Base-by-base conservation (phyloP, 2,329 filamentous ascomycete genomes). In the Neocucurbitaria cava region DNA sequence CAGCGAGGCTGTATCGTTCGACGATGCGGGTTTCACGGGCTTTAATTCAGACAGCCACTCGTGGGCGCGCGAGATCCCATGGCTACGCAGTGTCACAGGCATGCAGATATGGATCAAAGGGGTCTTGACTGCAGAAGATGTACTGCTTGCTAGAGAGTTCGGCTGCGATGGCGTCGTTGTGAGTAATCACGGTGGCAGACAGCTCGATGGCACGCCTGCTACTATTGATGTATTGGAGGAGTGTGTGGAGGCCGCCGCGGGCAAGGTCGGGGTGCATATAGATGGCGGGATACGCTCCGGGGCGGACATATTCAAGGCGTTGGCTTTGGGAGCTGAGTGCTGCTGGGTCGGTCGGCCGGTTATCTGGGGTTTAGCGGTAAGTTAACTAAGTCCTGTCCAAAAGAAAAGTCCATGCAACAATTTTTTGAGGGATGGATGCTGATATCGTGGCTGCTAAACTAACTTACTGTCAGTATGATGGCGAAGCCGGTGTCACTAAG, bases 61-160 rank as follows among this genome's bases (percentile, higher is more conserved):
- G 18, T 61, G 55, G 58, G 48, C 10, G 1, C n/a, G 28, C 4
- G 46, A 52, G 30, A 49, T 61, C 11, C 50, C 54, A n/a, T 61
- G 47, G 42, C 28, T 61, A 30, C 15, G 52, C 28, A 20, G 15
- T 1, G 7, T 23, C n/a, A 61, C 59, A 20, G 52, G 63, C 10
- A 64, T 77, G 13, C 69, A 76, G 23, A 55, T 77, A 1, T 74
- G 76, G 5, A 65, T 77, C 15, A 77, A 77, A 42, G 75, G 75
- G 0, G 69, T 85, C 17, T 77, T 82, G 49, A 78, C 78, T 40
- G 77, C 79, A 1, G 78, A 81, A 15, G 83, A 85, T 52, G 82
- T 81, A 0, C 69, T 76, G 24, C 58, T 79, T 17, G 83, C 82
- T 0, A 74, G 78, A 10, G 52, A 76, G 49, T 53, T 77, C 45